These are phyloP conservation scores for Cyberlindnera meyerae DNA, from an alignment of 805 yeast species.

Conservation along the genomic window DNA sequence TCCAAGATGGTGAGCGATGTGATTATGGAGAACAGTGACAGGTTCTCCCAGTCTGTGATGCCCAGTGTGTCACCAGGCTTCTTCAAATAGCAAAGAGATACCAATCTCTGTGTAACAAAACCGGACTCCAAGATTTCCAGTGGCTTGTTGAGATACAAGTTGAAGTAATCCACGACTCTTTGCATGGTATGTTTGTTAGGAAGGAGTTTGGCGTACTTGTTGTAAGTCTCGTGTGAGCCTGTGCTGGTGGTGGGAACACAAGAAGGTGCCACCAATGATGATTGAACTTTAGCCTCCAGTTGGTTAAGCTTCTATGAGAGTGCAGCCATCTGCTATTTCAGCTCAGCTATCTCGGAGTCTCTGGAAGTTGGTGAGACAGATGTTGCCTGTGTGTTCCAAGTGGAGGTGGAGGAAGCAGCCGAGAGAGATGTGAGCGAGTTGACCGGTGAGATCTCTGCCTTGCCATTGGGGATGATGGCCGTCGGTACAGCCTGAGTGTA, in stretches of 20 bases:
- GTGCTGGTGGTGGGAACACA: too few species aligned
- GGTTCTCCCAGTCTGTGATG: conserved; percentile 15
- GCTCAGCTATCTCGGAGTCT: conserved; percentile 11
- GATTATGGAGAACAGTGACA: conserved; percentile 17
- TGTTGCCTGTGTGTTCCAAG: neutral
- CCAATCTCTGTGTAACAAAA: conserved; percentile 5
- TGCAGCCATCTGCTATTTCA: conserved; percentile 13
- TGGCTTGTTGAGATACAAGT: conserved; percentile 13
- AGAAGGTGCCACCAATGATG: too few species aligned
- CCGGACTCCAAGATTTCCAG: conserved; percentile 15
- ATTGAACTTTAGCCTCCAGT: conserved; percentile 9
- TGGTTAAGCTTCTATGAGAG: conserved; percentile 12
- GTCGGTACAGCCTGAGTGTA: conserved; percentile 4
- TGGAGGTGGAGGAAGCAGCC: neutral
- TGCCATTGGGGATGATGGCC: too few species aligned
- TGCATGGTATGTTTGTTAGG: conserved; percentile 5
- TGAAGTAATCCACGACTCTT: conserved; percentile 9
- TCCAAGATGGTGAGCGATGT: conserved; percentile 14
- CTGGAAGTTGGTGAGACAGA: conserved; percentile 1
- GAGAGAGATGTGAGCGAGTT: too few species aligned
- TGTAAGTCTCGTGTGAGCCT: conserved; percentile 1
- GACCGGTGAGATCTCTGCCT: too few species aligned
- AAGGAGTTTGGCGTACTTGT: conserved; percentile 3
- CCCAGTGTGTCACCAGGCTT: neutral
- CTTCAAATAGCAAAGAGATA: conserved; percentile 1